Evolutionary conservation across 345 rosid genomes (phyloP).

Genomic region (Sonneratia caseolaris): DNA sequence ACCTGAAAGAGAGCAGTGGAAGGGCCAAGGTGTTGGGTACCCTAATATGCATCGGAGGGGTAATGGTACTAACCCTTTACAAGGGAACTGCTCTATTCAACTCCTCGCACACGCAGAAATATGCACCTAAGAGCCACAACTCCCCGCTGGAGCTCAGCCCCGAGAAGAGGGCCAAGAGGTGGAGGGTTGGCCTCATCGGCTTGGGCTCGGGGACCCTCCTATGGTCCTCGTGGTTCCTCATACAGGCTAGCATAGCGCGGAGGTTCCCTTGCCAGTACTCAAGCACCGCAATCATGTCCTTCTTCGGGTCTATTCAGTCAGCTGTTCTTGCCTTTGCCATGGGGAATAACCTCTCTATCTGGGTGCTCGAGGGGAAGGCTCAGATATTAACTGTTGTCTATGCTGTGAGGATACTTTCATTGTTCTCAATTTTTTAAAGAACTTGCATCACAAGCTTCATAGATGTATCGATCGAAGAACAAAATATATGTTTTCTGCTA

Average conservation of each 20-base stretch:
- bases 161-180: constrained; percentile 19
- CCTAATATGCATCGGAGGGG: constrained; percentile 45
- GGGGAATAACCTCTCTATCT: constrained; percentile 28
- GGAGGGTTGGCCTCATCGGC: constrained; percentile 42
- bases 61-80: constrained; percentile 40
- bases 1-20: constrained; percentile 34
- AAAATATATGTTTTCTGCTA: too few species aligned
- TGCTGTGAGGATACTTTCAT: constrained; percentile 29
- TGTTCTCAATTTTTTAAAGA: background rate
- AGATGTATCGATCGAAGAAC: background rate
- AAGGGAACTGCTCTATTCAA: constrained; percentile 34
- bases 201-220: constrained; percentile 29
- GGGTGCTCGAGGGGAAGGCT: constrained; percentile 41
- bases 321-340: constrained; percentile 36
- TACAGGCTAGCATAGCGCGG: constrained; percentile 38
- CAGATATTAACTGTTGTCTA: constrained; percentile 38
- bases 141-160: constrained; percentile 10
- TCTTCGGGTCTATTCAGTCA: constrained; percentile 53
- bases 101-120: constrained; percentile 1
- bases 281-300: constrained; percentile 49
- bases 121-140: constrained; percentile 6
- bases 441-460: background rate
- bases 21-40: constrained; percentile 48
- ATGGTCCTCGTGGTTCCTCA: constrained; percentile 55
- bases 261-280: constrained; percentile 51